phyloP scores from a whole-genome alignment of 164 flowering plant species.

The Santalum album region DNA sequence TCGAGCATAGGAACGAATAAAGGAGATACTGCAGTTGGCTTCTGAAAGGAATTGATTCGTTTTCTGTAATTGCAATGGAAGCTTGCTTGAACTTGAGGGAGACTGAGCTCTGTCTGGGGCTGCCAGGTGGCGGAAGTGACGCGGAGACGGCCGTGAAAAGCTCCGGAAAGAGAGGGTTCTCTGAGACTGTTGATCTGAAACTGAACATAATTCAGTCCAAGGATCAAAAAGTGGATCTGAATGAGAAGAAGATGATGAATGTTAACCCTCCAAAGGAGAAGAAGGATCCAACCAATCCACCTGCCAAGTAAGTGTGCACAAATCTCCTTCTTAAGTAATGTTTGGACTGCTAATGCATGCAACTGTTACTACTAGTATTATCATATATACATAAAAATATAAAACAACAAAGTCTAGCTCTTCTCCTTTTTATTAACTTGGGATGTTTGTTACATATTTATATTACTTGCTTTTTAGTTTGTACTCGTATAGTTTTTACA shows the following conservation, averaged over 20 bases:
- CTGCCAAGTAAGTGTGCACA: conserved; percentile 46
- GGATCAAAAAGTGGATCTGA: conserved; percentile 23
- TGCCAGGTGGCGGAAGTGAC: conserved; percentile 33
- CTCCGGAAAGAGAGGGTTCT: conserved; percentile 51
- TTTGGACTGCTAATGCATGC: no score
- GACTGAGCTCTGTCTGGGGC: conserved; percentile 54
- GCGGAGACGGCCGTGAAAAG: conserved; percentile 17
- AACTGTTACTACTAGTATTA: no score
- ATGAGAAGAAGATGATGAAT: conserved; percentile 14
- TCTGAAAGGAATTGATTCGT: no score
- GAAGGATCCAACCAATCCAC: conserved; percentile 52
- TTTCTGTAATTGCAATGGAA: neutral
- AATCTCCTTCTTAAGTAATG: no score
- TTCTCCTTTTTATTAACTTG: no score
- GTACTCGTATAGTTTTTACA: no score
- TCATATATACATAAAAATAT: no score
- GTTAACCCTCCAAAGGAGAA: conserved; percentile 19
- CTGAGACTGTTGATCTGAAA: conserved; percentile 51
- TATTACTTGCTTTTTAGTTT: no score
- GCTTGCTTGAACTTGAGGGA: conserved; percentile 21
- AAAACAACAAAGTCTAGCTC: no score
- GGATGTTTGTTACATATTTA: no score
- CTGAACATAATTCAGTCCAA: conserved; percentile 38
- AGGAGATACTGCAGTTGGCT: no score
- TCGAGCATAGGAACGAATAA: no score